phyloP scores from a whole-genome alignment of 352 stramenopile species.

The Plasmopara muralis region DNA sequence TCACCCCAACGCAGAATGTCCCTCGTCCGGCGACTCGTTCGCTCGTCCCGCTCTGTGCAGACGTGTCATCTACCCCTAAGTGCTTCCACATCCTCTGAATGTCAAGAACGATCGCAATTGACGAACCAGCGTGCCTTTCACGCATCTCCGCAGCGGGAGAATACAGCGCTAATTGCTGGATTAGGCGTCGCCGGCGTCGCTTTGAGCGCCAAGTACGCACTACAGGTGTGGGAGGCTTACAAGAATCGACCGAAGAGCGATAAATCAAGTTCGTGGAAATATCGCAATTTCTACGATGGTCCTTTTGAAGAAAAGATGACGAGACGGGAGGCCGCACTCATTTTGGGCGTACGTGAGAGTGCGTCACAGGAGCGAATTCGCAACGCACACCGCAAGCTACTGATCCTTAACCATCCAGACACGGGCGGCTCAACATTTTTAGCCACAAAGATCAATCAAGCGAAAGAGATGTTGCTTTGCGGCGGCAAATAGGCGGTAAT shows the following conservation, averaged over 20 bases:
- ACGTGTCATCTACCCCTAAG: slow-evolving; percentile 9
- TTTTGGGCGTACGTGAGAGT: slow-evolving; percentile 97
- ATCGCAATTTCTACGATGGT: slow-evolving; percentile 91
- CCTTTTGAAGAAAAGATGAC: slow-evolving; percentile 99
- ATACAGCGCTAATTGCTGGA: slow-evolving; percentile 48
- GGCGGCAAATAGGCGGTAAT: slow-evolving; percentile 39
- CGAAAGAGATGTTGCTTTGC: slow-evolving; percentile 94
- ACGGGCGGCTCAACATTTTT: slow-evolving; percentile 98
- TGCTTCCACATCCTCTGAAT: background rate
- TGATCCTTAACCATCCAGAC: slow-evolving; percentile 99
- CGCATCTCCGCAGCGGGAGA: slow-evolving; percentile 56
- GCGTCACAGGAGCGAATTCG: slow-evolving; percentile 93
- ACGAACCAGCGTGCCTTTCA: slow-evolving; percentile 50
- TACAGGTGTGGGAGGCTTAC: slow-evolving; percentile 75
- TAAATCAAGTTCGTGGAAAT: slow-evolving; percentile 56
- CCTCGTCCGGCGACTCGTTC: slow-evolving; percentile 24
- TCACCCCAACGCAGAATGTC: slow-evolving; percentile 10
- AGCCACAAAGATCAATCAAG: slow-evolving; percentile 99
- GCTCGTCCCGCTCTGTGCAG: slow-evolving; percentile 14
- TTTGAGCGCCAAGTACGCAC: slow-evolving; percentile 69
- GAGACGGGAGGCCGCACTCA: slow-evolving; percentile 95
- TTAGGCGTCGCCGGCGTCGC: slow-evolving; percentile 64
- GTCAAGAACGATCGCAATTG: background rate
- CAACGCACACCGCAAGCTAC: slow-evolving; percentile 96
- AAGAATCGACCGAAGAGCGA: slow-evolving; percentile 65